Base-by-base conservation (phyloP, 1,284 basidiomycete species). In the Apiotrichum veenhuisii region DNA sequence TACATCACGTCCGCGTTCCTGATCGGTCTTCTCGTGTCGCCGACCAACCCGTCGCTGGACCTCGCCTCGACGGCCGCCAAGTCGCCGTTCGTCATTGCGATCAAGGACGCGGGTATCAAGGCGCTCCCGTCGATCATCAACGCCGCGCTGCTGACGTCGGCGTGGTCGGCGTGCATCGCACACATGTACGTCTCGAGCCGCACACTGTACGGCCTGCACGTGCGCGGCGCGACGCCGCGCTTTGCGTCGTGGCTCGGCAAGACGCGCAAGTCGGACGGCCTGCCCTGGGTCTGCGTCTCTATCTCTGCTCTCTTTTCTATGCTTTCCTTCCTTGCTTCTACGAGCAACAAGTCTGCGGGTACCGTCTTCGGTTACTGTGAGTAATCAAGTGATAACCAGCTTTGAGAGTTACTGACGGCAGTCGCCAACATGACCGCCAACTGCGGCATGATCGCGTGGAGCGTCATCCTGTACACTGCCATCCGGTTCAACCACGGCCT, bases 21-120 rank as follows among this genome's bases (percentile, higher is more conserved):
- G 59, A 88, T 92, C 62, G 89, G 89, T 46, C 77, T 91, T 23
- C 81, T 91, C 56, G 87, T 90, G 3, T 84, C 88, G 3, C 87
- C 83, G 40, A 83, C 82, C 68, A 79, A 87, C 59, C 68, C 76
- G 0, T 72, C 81, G 23, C 82, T 92, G 37, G 66, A 76, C 37
- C 78, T 88, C 46, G 71, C 69, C 51, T 81, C 64, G 47, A 86
- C 83, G 27, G 89, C 89, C 41, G 83, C 84, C 9, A 83, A 83
- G 8, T 89, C 87, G 15, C 89, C 89, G 0, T 91, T 90, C 73
- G 89, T 91, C 59, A 88, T 91, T 63, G 89, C 73, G 46, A 74
- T 75, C 62, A 70, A 83, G 65, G 81, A 79, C 41, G 86, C 89
- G 2, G 86, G 88, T 30, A 92, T 93, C 76, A 84, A 83, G 61